Percentiles rank a stretch among this genome's conserved stretches.
Evolutionary conservation across 169 alveolate genomes (phyloP).

Genomic region (Eimeria sp.): DNA sequence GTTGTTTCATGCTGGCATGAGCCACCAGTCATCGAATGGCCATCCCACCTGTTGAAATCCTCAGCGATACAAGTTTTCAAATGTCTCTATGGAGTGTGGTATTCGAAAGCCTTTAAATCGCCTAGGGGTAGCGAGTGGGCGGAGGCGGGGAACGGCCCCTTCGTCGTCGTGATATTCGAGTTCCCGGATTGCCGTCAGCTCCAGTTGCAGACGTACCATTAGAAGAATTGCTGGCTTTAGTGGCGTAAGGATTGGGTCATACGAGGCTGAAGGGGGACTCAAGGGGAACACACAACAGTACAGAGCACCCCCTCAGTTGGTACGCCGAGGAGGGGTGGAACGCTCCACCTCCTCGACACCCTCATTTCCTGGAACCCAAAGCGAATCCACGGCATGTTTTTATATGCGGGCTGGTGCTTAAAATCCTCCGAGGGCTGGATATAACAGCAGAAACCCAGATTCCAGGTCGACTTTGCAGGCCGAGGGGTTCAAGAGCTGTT

Average conservation of each 20-base stretch:
- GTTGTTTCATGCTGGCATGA: not conserved
- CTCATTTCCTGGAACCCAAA: not conserved
- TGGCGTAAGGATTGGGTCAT: not conserved
- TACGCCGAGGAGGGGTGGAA: not conserved
- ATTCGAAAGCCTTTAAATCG: not conserved
- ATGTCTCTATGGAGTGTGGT: constrained; percentile 16
- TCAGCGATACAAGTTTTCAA: not conserved
- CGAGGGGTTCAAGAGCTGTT: not conserved
- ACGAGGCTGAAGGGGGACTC: constrained; percentile 1
- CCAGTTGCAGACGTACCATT: not conserved
- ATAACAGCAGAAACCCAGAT: not conserved
- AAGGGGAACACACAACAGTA: not conserved
- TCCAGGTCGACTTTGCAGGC: not conserved
- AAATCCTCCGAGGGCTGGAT: not conserved
- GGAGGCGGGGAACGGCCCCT: not conserved
- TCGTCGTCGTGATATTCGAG: not conserved
- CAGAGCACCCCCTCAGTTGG: not conserved
- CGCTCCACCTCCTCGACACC: not conserved
- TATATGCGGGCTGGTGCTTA: not conserved
- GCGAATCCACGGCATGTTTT: not conserved
- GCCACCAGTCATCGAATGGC: not conserved
- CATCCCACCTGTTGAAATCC: not conserved
- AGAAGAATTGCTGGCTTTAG: not conserved
- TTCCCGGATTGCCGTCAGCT: not conserved
- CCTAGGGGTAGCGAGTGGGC: not conserved